These are phyloP conservation scores for Amphicarpaea edgeworthii DNA, from an alignment of 306 rosid species.

Conservation along the genomic window DNA sequence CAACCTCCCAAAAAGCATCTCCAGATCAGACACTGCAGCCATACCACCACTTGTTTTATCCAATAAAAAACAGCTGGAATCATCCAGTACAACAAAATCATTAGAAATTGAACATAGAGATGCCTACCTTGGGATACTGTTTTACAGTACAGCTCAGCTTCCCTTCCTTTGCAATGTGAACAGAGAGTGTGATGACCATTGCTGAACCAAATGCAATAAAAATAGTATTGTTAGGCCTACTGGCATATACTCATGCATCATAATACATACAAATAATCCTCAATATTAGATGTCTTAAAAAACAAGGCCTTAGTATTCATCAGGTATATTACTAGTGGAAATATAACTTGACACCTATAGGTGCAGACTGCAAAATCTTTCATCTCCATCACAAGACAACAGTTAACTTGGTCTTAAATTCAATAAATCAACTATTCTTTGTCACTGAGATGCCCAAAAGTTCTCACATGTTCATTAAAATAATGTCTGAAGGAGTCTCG, in stretches of 20 bases:
- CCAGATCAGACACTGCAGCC: conserved; percentile 85
- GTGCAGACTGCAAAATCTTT: conserved; percentile 7
- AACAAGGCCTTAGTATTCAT: conserved; percentile 11
- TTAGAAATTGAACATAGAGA: conserved; percentile 40
- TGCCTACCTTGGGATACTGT: conserved; percentile 72
- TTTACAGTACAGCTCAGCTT: conserved; percentile 93
- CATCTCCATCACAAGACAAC: conserved; percentile 11
- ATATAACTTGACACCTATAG: conserved; percentile 18
- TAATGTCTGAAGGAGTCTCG: background rate
- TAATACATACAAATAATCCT: conserved; percentile 20
- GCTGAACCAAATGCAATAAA: conserved; percentile 58
- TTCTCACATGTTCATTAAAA: background rate
- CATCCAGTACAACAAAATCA: conserved; percentile 36
- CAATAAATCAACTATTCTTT: conserved; percentile 7
- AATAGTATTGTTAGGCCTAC: conserved; percentile 18
- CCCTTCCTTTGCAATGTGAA: conserved; percentile 90
- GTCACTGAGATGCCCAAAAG: conserved; percentile 4
- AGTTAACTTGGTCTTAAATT: background rate
- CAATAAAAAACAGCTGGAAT: conserved; percentile 18
- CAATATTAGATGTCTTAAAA: conserved; percentile 22
- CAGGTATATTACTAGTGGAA: conserved; percentile 2
- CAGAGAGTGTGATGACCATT: conserved; percentile 69
- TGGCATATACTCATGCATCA: background rate
- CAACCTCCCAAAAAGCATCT: conserved; percentile 87
- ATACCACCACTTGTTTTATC: conserved; percentile 43